Evolutionary conservation across 2,329 filamentous ascomycete genomes (phyloP).

Genomic region (Cytospora mali): DNA sequence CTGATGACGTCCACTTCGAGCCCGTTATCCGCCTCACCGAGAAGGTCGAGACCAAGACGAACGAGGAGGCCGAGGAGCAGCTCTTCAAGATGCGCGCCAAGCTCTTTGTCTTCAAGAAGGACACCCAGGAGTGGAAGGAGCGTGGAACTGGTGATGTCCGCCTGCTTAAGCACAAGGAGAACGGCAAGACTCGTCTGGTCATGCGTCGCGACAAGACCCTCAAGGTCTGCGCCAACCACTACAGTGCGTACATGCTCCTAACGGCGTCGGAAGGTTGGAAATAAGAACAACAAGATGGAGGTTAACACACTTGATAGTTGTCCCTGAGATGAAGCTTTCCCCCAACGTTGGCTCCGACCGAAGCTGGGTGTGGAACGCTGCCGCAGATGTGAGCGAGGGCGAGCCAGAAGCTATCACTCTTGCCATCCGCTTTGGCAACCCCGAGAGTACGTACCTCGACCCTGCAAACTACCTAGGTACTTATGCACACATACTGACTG

Average conservation of each 20-base stretch:
- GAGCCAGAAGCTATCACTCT: constrained; percentile 95
- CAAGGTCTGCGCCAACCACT: constrained; percentile 99
- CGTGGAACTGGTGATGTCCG: constrained; percentile 95
- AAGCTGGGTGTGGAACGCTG: constrained; percentile 99
- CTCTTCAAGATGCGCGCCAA: constrained; percentile 99
- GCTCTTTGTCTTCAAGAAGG: constrained; percentile 96
- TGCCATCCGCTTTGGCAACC: constrained; percentile 96
- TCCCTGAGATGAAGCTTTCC: constrained; percentile 97
- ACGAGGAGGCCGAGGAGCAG: constrained; percentile 97
- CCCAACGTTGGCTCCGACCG: constrained; percentile 98
- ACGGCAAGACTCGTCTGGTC: constrained; percentile 93
- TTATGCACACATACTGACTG: constrained; percentile 33
- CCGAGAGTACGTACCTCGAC: constrained; percentile 73
- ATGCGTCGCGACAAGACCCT: constrained; percentile 99
- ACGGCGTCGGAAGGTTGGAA: no score
- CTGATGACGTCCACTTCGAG: constrained; percentile 94
- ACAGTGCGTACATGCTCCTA: constrained; percentile 67
- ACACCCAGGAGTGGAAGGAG: constrained; percentile 97
- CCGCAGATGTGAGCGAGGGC: constrained; percentile 96
- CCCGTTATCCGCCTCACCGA: constrained; percentile 95
- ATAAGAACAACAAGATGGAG: no score
- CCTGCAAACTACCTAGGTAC: neutral
- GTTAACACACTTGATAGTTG: constrained; percentile 62
- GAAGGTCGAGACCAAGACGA: constrained; percentile 96
- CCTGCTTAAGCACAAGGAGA: constrained; percentile 98